Base-by-base conservation (phyloP, 2,329 filamentous ascomycete genomes). In the Diaporthe helianthi region DNA sequence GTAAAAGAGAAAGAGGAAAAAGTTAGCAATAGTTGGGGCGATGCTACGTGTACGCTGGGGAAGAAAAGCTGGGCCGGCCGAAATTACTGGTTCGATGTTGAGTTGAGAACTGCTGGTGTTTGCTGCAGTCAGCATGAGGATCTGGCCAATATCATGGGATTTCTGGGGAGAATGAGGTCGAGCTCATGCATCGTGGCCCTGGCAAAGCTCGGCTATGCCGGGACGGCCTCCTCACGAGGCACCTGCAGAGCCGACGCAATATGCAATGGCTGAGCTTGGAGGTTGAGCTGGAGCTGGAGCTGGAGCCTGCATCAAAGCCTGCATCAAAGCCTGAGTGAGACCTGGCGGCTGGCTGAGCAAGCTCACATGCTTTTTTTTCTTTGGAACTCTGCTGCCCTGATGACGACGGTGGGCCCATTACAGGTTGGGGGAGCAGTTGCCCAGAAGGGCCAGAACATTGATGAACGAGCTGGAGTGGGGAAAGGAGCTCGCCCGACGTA, bases 341-440 rank as follows among this genome's bases (percentile, higher is more conserved):
- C 26, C 55, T 24, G 55, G 55, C 41, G 44, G 17, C 38, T 10
- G 24, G 41, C 55, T 49, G 47, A 46, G 44, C 7, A 5, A 29
- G 58, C 58, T 63, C 58, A 63, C 58, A 63, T 63, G 58, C 58
- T 49, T 63, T 63, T 63, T 36, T 13, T 15, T 17, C 36, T 12
- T 38, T n/a, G n/a, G n/a, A 10, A 9, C 26, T 47, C 26, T n/a
- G 22, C 44, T 31, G 49, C 44, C 29, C 47, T 36, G 58, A 41
- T 63, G 58, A 63, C 58, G 58, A 61, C 41, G 44, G 44, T 24
- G 58, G 58, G 17, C 19, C 58, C 58, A 33, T 61, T 41, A 24
- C 41, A 47, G 29, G 41, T 3, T 22, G 26, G 22, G 17, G 31
- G 24, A 55, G 33, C 31, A 24, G 33, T 13, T 61, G 58, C 41